phyloP scores from a whole-genome alignment of 345 rosid genomes.

The Angophora floribunda region DNA sequence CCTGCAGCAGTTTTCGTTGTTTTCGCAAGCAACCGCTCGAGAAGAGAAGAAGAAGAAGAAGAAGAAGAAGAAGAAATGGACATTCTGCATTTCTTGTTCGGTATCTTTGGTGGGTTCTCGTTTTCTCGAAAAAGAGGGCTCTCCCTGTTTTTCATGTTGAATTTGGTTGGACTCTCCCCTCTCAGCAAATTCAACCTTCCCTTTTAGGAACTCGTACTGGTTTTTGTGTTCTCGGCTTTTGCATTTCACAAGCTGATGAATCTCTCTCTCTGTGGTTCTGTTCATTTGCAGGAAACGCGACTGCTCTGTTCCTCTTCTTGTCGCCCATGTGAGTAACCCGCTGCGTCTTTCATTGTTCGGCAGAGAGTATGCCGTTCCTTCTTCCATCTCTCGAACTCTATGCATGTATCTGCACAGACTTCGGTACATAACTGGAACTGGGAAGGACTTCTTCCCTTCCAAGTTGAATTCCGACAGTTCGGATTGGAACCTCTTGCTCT shows the following conservation, averaged over 20 bases:
- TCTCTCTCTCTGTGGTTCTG: not conserved
- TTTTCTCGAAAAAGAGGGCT: not conserved
- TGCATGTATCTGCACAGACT: not conserved
- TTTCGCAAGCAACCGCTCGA: not conserved
- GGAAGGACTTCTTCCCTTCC: not conserved
- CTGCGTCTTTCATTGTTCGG: not conserved
- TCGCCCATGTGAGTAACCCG: constrained; percentile 56
- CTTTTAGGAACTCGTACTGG: not conserved
- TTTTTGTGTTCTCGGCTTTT: not conserved
- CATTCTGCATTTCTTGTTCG: constrained; percentile 73
- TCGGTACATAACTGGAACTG: not conserved
- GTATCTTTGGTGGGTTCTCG: constrained; percentile 58
- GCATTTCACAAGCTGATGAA: not conserved
- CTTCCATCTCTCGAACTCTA: not conserved
- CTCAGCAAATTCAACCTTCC: not conserved
- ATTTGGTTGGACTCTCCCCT: not conserved
- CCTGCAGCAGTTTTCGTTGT: not conserved
- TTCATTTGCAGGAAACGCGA: constrained; percentile 71
- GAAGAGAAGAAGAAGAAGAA: not conserved
- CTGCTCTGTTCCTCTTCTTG: constrained; percentile 92
- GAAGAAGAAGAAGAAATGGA: constrained; percentile 20
- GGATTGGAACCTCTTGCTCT: not conserved
- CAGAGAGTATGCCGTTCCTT: not conserved
- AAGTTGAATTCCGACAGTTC: not conserved
- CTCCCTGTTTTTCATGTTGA: not conserved